Conservation (phyloP, 2,329 filamentous ascomycete species). For the Cordyceps farinosa region DNA sequence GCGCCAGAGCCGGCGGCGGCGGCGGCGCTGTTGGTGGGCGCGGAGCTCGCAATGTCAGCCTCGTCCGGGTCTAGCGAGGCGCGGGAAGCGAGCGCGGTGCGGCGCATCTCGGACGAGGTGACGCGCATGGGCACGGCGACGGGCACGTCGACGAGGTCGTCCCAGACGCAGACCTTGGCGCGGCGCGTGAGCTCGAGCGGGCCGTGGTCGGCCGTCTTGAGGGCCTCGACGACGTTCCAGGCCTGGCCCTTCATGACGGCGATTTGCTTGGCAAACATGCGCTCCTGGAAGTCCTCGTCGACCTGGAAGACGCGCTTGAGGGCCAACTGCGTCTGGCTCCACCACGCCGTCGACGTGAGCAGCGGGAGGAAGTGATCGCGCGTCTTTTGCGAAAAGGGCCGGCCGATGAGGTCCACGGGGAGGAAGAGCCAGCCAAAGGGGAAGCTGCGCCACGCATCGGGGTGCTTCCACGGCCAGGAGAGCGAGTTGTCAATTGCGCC, state of each 20-base stretch:
- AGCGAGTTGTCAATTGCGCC: conserved; percentile 97
- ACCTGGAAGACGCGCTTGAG: conserved; percentile 84
- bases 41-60: conserved; percentile 72
- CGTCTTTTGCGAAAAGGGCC: conserved; percentile 92
- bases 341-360: conserved; percentile 92
- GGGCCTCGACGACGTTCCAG: conserved; percentile 97
- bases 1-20: neutral
- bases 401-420: conserved; percentile 90
- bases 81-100: conserved; percentile 49
- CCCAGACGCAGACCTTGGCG: conserved; percentile 93
- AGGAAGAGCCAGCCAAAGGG: conserved; percentile 98
- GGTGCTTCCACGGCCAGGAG: conserved; percentile 99
- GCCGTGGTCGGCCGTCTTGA: conserved; percentile 89
- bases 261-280: conserved; percentile 98
- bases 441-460: conserved; percentile 89
- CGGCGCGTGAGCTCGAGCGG: conserved; percentile 88
- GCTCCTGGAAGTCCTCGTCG: conserved; percentile 94
- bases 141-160: conserved; percentile 93
- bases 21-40: conserved; percentile 27
- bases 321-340: conserved; percentile 87
- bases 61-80: conserved; percentile 72
- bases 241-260: conserved; percentile 99
- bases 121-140: conserved; percentile 86
- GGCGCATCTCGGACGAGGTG: conserved; percentile 79
- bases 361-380: conserved; percentile 93